Percentiles rank a stretch among this genome's conserved stretches.
phyloP scores from a whole-genome alignment of 768 basidiomycete genomes.

The Amanita jacksonii region DNA sequence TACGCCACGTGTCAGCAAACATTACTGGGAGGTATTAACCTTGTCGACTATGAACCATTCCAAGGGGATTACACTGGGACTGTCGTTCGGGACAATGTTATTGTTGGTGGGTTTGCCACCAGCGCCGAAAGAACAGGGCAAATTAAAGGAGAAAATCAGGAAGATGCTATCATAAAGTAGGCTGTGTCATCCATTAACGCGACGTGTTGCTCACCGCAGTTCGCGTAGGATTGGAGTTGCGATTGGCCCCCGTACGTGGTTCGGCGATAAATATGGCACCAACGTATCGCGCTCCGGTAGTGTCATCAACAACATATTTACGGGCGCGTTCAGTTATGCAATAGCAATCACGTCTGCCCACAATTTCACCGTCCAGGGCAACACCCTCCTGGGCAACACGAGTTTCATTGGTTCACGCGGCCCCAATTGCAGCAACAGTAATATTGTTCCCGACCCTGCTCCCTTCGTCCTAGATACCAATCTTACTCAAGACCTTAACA shows the following conservation, averaged over 20 bases:
- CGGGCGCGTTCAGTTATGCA: slow-evolving; percentile 66
- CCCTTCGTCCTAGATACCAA: slow-evolving; percentile 49
- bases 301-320: slow-evolving; percentile 47
- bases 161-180: slow-evolving; percentile 64
- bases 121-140: slow-evolving; percentile 27
- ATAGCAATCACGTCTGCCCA: slow-evolving; percentile 54
- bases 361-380: slow-evolving; percentile 60
- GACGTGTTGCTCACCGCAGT: neutral
- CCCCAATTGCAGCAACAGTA: slow-evolving; percentile 47
- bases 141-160: slow-evolving; percentile 42
- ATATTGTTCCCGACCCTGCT: slow-evolving; percentile 41
- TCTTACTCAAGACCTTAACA: slow-evolving; percentile 27
- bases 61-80: slow-evolving; percentile 56
- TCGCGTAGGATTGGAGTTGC: slow-evolving; percentile 64
- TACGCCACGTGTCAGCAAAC: slow-evolving; percentile 37
- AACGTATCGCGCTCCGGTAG: slow-evolving; percentile 46
- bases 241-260: slow-evolving; percentile 72
- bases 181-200: slow-evolving; percentile 14
- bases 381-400: slow-evolving; percentile 55
- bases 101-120: slow-evolving; percentile 62
- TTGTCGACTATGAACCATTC: slow-evolving; percentile 67
- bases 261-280: slow-evolving; percentile 41
- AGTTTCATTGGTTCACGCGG: slow-evolving; percentile 66
- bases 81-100: slow-evolving; percentile 55
- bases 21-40: slow-evolving; percentile 65